Base-by-base conservation (phyloP, 192 early-diverging fungal species). In the Entophlyctis helioformis region DNA sequence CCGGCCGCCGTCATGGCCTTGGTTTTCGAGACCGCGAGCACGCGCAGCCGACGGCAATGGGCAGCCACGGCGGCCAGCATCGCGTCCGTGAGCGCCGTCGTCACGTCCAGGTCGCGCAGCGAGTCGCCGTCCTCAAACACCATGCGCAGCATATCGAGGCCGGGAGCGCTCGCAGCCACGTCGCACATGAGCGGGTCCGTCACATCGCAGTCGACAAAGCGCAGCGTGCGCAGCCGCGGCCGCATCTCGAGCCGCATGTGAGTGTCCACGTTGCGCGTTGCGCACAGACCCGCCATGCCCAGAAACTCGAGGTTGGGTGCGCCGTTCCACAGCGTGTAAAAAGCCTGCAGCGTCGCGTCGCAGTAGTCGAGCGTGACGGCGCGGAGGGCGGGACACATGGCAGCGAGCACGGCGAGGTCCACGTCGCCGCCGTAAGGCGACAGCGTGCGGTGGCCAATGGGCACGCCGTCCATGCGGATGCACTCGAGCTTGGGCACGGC, bases 131-230 rank as follows among this genome's bases (percentile, higher is more conserved):
- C 63, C 53, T 74, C 71, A 49, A 69, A 74, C 20, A 69, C 71
- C 10, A 69, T 25, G 13, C 66, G 60, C 1, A 74, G 37, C 56
- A 69, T 62, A 5, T 63, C 50, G 0, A 74, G 33, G 13, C 46
- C 38, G 10, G 50, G 41, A 5, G 59, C 60, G 8, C 53, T 32
- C 21, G 32, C 1, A 1, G 57, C 48, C 15, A 65, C 49, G 16
- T 58, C 52, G n/a, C n/a, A n/a, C n/a, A n/a, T n/a, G n/a, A n/a
- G n/a, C n/a, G n/a, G n/a, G 48, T 74, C 66, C 16, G 33, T 51
- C 7, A 74, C 64, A 22, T 74, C 63, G 50, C 71, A 74, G 50
- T 74, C 71, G 2, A 74, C 71, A 13, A 74, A 47, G 23, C 71
- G 57, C 5, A 74, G 40, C 24, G 64, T 64, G 18, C 57, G 42